phyloP scores from a whole-genome alignment of 257 asterid species.

The Primulina eburnea region DNA sequence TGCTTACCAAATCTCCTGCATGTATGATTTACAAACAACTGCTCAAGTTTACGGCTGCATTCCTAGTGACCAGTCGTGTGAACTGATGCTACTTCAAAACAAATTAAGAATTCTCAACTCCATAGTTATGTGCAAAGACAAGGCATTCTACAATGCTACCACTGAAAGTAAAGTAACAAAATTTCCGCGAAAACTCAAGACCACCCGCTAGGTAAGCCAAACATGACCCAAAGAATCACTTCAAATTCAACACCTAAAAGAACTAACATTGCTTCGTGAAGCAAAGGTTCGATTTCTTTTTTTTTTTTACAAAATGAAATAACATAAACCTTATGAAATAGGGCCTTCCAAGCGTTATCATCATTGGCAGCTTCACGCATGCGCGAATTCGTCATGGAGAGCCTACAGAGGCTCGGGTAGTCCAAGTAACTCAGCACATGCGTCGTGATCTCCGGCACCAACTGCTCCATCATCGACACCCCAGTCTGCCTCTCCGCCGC shows the following conservation, averaged over 20 bases:
- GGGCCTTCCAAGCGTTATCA: slow-evolving; percentile 96
- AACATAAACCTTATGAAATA: slow-evolving; percentile 72
- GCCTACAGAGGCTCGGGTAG: slow-evolving; percentile 87
- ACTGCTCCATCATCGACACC: slow-evolving; percentile 97
- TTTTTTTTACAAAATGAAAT: too few species aligned
- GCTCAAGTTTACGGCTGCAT: not conserved
- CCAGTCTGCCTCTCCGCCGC: slow-evolving; percentile 67
- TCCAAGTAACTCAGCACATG: slow-evolving; percentile 96
- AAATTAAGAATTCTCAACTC: slow-evolving; percentile 4
- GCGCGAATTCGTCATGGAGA: slow-evolving; percentile 93
- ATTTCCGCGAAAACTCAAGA: not conserved
- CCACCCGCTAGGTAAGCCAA: not conserved
- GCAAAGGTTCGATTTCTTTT: too few species aligned
- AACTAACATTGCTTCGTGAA: not conserved
- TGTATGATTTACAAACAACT: not conserved
- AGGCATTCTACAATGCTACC: slow-evolving; percentile 5
- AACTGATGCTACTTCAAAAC: not conserved
- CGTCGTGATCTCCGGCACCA: slow-evolving; percentile 97
- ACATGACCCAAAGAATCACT: slow-evolving; percentile 1
- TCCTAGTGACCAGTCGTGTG: not conserved
- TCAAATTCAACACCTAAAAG: slow-evolving; percentile 12
- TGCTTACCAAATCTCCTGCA: slow-evolving; percentile 3
- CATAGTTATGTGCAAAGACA: not conserved
- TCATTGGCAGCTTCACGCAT: slow-evolving; percentile 97
- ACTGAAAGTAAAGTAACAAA: not conserved